phyloP scores from a whole-genome alignment of 2,329 filamentous ascomycete genomes.

The Botrytis fabae region DNA sequence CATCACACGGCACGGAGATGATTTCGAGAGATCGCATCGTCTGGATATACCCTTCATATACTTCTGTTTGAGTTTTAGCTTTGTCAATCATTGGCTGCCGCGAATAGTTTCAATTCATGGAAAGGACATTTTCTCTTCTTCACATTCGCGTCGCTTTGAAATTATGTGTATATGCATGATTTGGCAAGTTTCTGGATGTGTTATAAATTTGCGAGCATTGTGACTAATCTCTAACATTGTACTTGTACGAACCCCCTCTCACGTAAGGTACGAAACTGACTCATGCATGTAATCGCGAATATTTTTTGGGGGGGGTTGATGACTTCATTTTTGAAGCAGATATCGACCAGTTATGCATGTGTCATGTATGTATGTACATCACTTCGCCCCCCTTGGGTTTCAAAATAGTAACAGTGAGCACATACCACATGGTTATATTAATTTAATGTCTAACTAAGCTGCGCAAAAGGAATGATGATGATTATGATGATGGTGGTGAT shows the following conservation, averaged over 20 bases:
- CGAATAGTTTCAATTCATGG: conserved; percentile 3
- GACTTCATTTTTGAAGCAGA: background rate
- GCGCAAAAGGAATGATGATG: background rate
- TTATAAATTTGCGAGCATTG: background rate
- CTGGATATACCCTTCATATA: conserved; percentile 24
- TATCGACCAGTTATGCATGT: background rate
- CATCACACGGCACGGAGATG: conserved; percentile 9
- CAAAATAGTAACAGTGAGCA: background rate
- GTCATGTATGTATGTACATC: background rate
- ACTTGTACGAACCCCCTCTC: background rate
- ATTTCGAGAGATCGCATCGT: conserved; percentile 16
- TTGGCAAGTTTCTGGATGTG: background rate
- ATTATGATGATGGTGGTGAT: no score
- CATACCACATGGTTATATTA: background rate
- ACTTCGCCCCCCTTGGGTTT: background rate
- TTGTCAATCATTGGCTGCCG: background rate
- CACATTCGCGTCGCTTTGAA: background rate
- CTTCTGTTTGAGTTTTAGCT: conserved; percentile 6
- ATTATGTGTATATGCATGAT: background rate
- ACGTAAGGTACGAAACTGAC: background rate
- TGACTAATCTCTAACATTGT: background rate
- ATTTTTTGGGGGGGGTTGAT: background rate
- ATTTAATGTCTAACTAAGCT: background rate
- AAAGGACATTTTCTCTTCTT: background rate
- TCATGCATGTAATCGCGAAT: background rate